phyloP scores from a whole-genome alignment of 257 asterid species.

The Solanum lignicaule region DNA sequence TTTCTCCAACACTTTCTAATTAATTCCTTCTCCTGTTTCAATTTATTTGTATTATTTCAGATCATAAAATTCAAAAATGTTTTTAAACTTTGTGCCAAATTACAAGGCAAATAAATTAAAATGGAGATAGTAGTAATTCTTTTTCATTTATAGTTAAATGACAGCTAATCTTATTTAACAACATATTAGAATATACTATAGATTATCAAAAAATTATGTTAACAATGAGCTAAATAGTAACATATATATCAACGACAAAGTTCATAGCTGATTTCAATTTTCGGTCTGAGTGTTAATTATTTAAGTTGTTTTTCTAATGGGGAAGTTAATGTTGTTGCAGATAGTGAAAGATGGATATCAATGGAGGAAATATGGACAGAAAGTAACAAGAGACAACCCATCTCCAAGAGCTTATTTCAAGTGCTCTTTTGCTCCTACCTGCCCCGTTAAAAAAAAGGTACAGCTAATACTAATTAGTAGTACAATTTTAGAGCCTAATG shows the following conservation, averaged over 20 bases:
- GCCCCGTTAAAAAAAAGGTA: slow-evolving; percentile 96
- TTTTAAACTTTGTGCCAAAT: too few relatives aligned
- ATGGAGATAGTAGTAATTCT: too few relatives aligned
- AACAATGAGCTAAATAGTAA: not conserved
- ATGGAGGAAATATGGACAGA: slow-evolving; percentile 97
- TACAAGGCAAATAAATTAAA: too few relatives aligned
- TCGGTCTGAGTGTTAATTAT: too few relatives aligned
- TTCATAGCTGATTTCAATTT: not conserved
- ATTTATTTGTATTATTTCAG: too few relatives aligned
- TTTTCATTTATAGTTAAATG: not conserved
- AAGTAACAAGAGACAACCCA: slow-evolving; percentile 89
- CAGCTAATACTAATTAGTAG: not conserved
- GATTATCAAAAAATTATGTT: too few relatives aligned
- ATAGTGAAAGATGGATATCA: slow-evolving; percentile 84
- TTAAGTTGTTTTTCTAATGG: not conserved
- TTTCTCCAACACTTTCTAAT: not conserved
- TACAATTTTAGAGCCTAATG: not conserved
- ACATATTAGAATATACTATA: too few relatives aligned
- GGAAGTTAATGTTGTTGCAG: slow-evolving; percentile 14
- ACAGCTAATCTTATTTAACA: too few relatives aligned
- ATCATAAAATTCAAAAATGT: too few relatives aligned
- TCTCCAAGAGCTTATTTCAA: slow-evolving; percentile 95
- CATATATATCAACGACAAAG: not conserved
- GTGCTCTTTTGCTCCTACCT: slow-evolving; percentile 85
- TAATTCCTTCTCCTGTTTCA: not conserved